A percentile compares a stretch with the other conserved stretches of the same genome.
Evolutionary conservation across 2,329 filamentous ascomycete species (phyloP).

Genomic region (Pseudogymnoascus sp.): DNA sequence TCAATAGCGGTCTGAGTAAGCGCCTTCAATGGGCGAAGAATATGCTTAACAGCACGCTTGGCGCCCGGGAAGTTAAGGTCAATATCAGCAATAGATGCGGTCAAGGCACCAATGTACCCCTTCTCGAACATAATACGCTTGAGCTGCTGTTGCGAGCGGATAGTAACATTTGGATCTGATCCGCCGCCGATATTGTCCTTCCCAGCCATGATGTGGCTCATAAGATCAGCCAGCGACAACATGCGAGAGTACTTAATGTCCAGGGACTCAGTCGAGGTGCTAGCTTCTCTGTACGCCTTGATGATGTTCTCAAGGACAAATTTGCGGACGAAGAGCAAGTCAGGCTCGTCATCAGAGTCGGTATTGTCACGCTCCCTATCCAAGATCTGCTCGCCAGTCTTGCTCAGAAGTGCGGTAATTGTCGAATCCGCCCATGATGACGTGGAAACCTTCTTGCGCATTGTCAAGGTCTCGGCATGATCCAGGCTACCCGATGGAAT

Average conservation of each 20-base stretch:
- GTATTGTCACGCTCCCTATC: conserved; percentile 49
- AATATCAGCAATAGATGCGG: conserved; percentile 86
- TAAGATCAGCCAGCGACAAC: conserved; percentile 79
- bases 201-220: conserved; percentile 83
- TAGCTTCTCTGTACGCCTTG: conserved; percentile 85
- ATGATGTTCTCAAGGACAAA: conserved; percentile 92
- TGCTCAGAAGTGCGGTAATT: conserved; percentile 76
- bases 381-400: conserved; percentile 68
- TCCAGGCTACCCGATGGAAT: conserved; percentile 55
- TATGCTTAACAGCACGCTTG: conserved; percentile 92
- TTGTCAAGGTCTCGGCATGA: conserved; percentile 62
- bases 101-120: conserved; percentile 82
- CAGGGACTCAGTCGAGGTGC: conserved; percentile 65
- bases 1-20: conserved; percentile 81
- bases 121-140: conserved; percentile 98
- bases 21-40: conserved; percentile 78
- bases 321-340: conserved; percentile 83
- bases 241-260: conserved; percentile 83
- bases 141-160: conserved; percentile 68
- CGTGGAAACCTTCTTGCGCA: conserved; percentile 80
- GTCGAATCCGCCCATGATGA: conserved; percentile 80
- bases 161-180: conserved; percentile 30
- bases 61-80: conserved; percentile 90
- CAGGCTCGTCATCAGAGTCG: conserved; percentile 67
- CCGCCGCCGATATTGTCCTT: conserved; percentile 54